A percentile compares a stretch with the other conserved stretches of the same genome.
These are phyloP conservation scores for Cryptosporidium muris DNA, from an alignment of 169 alveolate species.

Conservation along the genomic window DNA sequence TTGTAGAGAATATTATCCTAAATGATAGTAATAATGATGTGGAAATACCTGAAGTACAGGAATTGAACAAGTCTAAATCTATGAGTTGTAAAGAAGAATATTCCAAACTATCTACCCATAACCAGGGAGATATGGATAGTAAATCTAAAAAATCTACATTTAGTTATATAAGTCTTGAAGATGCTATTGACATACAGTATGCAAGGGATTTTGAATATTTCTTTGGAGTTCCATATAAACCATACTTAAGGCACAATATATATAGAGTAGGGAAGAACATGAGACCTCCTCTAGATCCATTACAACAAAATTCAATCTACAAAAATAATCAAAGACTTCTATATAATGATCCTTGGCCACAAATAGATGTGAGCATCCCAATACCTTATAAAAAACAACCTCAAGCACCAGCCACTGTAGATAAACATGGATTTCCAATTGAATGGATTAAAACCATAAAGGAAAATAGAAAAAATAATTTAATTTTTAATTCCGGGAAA, in stretches of 20 bases:
- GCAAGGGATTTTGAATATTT: constrained; percentile 67
- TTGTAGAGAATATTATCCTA: constrained; percentile 2
- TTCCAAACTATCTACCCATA: constrained; percentile 28
- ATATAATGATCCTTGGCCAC: constrained; percentile 71
- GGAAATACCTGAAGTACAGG: constrained; percentile 1
- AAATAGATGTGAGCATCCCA: constrained; percentile 64
- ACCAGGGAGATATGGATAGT: constrained; percentile 8
- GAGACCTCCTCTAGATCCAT: constrained; percentile 48
- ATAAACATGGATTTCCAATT: constrained; percentile 60
- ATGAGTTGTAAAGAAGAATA: constrained; percentile 2
- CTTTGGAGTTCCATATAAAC: constrained; percentile 64
- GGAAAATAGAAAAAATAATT: constrained; percentile 29
- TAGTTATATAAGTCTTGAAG: constrained; percentile 52
- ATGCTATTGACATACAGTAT: constrained; percentile 65
- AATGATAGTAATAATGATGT: constrained; percentile 1
- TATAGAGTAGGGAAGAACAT: constrained; percentile 60
- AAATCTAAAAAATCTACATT: neutral
- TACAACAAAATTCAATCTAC: constrained; percentile 35
- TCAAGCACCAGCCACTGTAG: constrained; percentile 51
- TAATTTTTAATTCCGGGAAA: neutral
- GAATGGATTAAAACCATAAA: constrained; percentile 44
- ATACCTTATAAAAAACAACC: constrained; percentile 66
- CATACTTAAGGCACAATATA: constrained; percentile 30
- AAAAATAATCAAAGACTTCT: constrained; percentile 37
- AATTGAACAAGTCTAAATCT: neutral